Base-by-base conservation (phyloP, 2,329 filamentous ascomycete species). In the Westerdykella aurantiaca region DNA sequence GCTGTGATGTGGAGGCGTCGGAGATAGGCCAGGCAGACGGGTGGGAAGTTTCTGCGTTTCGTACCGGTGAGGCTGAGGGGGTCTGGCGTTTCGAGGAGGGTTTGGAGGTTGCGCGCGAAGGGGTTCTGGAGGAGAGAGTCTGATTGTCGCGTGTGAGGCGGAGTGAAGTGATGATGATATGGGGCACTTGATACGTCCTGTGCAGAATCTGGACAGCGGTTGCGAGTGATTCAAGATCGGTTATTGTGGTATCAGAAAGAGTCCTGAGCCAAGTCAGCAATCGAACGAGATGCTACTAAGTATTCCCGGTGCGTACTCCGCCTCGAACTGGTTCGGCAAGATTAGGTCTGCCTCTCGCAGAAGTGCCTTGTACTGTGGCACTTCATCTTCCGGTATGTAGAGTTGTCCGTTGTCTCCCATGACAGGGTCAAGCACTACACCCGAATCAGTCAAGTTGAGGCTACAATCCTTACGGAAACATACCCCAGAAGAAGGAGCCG, bases 391-490 rank as follows among this genome's bases (percentile, higher is more conserved):
- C 5, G 85, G 86, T 6, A 98, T 91, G 62, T 98, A 98, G 11
- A 98, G 75, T 53, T 79, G 81, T 39, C 89, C 93, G 59, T 96
- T 89, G 64, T 98, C 93, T 23, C 93, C 93, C 93, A 98, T 98
- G 38, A 98, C 93, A 0, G 94, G 93, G 66, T 98, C 93, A 21
- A 98, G 77, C 2, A 95, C 88, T 82, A 49, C 34, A 22, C 13
- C 16, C 7, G 11, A 44, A 63, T 47, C 64, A 56, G 17, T 14
- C 17, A 16, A 18, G 33, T 13, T 35, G n/a, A 16, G 33, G 7
- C 7, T 14, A 13, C n/a, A 13, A 7, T 16, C 33, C 7, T 14
- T 35, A 9, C 17, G n/a, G 39, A 1, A 10, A 51, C 74, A 48
- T 54, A 81, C 79, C 72, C 91, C 91, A 97, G 70, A 97, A 97